phyloP scores from a whole-genome alignment of 306 rosid genomes.

The Styphnolobium japonicum region DNA sequence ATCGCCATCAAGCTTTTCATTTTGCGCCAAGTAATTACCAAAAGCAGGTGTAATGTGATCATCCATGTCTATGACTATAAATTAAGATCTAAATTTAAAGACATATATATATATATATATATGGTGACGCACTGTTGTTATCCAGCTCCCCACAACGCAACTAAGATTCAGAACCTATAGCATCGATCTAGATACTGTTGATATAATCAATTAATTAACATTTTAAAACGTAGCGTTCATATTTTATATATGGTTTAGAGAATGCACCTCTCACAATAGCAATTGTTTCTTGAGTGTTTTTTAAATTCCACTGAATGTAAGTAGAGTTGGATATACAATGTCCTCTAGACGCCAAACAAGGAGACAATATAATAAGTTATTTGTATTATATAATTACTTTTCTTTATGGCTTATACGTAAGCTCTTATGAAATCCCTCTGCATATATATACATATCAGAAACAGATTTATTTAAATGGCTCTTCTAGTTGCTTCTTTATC shows the following conservation, averaged over 20 bases:
- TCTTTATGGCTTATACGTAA: background rate
- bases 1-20: constrained; percentile 26
- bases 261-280: background rate
- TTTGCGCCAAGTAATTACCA: constrained; percentile 41
- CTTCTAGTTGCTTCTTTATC: background rate
- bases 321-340: background rate
- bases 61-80: background rate
- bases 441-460: background rate
- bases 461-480: background rate
- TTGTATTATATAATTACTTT: background rate
- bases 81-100: background rate
- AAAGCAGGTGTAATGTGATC: background rate
- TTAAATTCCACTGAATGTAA: background rate
- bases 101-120: background rate
- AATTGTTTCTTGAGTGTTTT: background rate
- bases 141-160: background rate
- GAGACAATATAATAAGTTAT: background rate
- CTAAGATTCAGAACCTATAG: background rate
- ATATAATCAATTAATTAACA: background rate
- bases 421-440: background rate
- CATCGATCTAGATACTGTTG: background rate
- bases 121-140: constrained; percentile 9
- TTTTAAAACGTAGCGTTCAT: background rate
- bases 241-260: background rate
- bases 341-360: background rate